Percentiles rank a stretch among this genome's conserved stretches.
These are phyloP conservation scores for Sporobolomyces roseus DNA, from an alignment of 768 basidiomycete genomes.

Conservation along the genomic window DNA sequence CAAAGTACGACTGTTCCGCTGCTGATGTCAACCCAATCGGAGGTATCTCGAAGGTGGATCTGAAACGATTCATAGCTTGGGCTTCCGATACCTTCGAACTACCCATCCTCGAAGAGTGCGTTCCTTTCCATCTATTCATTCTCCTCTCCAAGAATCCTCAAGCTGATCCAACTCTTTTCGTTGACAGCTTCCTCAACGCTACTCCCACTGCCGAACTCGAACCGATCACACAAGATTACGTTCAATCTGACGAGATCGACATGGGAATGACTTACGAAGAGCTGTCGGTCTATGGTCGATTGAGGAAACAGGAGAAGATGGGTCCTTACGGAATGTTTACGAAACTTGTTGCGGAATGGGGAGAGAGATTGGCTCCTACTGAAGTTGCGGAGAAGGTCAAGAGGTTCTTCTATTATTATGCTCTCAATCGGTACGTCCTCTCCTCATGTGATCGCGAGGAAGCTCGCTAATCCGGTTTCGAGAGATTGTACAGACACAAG, in stretches of 20 bases:
- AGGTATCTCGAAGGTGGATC: slow-evolving; percentile 92
- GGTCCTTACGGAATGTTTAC: slow-evolving; percentile 98
- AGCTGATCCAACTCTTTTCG: neutral
- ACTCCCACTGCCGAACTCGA: slow-evolving; percentile 94
- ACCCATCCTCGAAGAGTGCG: slow-evolving; percentile 72
- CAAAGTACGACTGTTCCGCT: slow-evolving; percentile 92
- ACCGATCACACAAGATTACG: slow-evolving; percentile 87
- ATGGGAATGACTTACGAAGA: slow-evolving; percentile 87
- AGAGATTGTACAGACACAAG: slow-evolving; percentile 60
- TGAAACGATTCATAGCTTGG: slow-evolving; percentile 90
- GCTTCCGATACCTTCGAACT: slow-evolving; percentile 73
- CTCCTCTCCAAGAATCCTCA: neutral
- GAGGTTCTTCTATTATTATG: slow-evolving; percentile 92
- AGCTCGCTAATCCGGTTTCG: too few relatives aligned
- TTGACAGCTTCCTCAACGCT: slow-evolving; percentile 75
- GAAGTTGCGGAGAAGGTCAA: slow-evolving; percentile 98
- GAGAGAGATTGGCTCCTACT: slow-evolving; percentile 69
- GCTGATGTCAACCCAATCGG: slow-evolving; percentile 99
- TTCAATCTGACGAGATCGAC: slow-evolving; percentile 86
- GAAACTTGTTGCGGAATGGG: slow-evolving; percentile 92
- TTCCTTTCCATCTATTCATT: neutral
- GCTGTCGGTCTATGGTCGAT: slow-evolving; percentile 82
- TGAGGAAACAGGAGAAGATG: slow-evolving; percentile 94
- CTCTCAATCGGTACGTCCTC: slow-evolving; percentile 64
- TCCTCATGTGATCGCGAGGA: neutral